Percentiles rank a stretch among this genome's conserved stretches.
phyloP scores from a whole-genome alignment of 1,139 yeast genomes.

The Magnusiomyces tetraspermus region DNA sequence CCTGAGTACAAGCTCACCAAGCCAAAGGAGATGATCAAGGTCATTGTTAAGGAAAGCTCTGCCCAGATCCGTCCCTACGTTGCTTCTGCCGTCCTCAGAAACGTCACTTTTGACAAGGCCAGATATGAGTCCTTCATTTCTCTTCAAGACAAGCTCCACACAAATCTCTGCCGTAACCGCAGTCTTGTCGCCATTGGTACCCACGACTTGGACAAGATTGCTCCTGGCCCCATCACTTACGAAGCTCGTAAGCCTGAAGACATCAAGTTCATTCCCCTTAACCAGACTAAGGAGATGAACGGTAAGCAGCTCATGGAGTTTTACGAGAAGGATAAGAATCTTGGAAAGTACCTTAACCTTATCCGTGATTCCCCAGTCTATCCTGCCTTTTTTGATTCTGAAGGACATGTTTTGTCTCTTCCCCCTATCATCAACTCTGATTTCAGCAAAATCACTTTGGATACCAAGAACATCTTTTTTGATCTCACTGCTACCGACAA shows the following conservation, averaged over 20 bases:
- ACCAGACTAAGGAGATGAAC: constrained; percentile 66
- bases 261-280: constrained; percentile 72
- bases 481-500: constrained; percentile 94
- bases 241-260: constrained; percentile 76
- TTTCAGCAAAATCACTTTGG: constrained; percentile 74
- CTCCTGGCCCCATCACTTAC: constrained; percentile 72
- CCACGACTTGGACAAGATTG: constrained; percentile 77
- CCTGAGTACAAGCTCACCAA: constrained; percentile 56
- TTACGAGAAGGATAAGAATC: constrained; percentile 81
- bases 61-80: constrained; percentile 79
- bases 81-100: constrained; percentile 85
- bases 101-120: constrained; percentile 70
- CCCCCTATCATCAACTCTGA: constrained; percentile 97
- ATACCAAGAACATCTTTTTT: constrained; percentile 81
- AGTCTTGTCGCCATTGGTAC: constrained; percentile 97
- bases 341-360: constrained; percentile 81
- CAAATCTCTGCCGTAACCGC: constrained; percentile 93
- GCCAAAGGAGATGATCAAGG: constrained; percentile 44
- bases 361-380: constrained; percentile 82
- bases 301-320: constrained; percentile 81
- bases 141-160: constrained; percentile 90
- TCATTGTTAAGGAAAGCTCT: constrained; percentile 66
- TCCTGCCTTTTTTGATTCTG: constrained; percentile 80
- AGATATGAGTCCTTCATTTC: constrained; percentile 91
- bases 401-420: constrained; percentile 73